These are phyloP conservation scores for Leccinum imitatum DNA, from an alignment of 768 basidiomycete species.

Conservation along the genomic window DNA sequence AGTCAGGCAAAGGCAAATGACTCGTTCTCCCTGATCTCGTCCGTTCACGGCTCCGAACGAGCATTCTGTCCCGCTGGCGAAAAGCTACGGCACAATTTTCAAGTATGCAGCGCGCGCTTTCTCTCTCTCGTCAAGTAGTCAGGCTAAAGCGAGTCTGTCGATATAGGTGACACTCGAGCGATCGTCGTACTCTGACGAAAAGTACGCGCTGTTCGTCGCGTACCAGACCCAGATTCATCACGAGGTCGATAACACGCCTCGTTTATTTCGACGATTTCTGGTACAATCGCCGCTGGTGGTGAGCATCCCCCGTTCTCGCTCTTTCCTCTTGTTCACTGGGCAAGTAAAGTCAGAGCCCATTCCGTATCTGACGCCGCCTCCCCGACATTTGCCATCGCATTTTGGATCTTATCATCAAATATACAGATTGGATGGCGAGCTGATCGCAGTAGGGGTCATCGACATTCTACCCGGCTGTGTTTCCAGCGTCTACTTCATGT, in stretches of 20 bases:
- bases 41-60: slow-evolving; percentile 59
- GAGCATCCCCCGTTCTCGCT: slow-evolving; percentile 20
- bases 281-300: slow-evolving; percentile 77
- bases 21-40: slow-evolving; percentile 42
- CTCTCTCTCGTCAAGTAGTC: neutral
- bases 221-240: slow-evolving; percentile 83
- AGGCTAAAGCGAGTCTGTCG: neutral
- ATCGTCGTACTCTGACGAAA: slow-evolving; percentile 75
- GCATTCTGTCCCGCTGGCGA: slow-evolving; percentile 29
- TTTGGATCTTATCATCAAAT: slow-evolving; percentile 95
- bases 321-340: slow-evolving; percentile 2
- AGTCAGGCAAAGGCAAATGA: slow-evolving; percentile 13
- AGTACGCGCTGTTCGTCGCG: slow-evolving; percentile 69
- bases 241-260: slow-evolving; percentile 51
- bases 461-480: slow-evolving; percentile 89
- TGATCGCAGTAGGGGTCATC: slow-evolving; percentile 85
- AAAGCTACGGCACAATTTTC: slow-evolving; percentile 52
- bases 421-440: slow-evolving; percentile 76
- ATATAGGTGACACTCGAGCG: slow-evolving; percentile 71
- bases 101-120: slow-evolving; percentile 39
- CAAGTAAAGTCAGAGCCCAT: slow-evolving; percentile 54
- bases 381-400: slow-evolving; percentile 60
- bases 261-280: slow-evolving; percentile 70
- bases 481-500: slow-evolving; percentile 88
- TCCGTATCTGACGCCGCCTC: slow-evolving; percentile 49